Evolutionary conservation across 805 yeast species (phyloP), one percentile per base, ranked within the genome.

Genomic region (Yamadazyma nakazawae): DNA sequence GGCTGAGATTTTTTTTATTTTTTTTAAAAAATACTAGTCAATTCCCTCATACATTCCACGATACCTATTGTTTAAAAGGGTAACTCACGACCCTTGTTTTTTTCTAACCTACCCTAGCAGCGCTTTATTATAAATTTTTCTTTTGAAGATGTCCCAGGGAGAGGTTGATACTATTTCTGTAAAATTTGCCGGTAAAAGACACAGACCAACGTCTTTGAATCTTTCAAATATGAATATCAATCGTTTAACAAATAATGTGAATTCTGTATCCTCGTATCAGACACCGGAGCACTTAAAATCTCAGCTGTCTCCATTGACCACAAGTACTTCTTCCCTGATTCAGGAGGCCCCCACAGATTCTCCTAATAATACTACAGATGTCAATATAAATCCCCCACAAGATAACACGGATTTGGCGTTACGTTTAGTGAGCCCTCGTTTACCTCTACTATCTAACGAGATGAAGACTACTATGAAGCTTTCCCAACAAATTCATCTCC

Each of bases 381-480:
- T 16, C 14, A 21, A 43, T 14, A 17, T 36, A 6, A 17, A 43
- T 28, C 25, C 37, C 14, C 16, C 34, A 3, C 19, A 32, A 16
- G 38, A 34, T 39, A 39, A 45, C 16, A 30, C 45, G 12, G 63
- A 64, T 39, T 51, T 63, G 25, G 71, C 71, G 4, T 49, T 66
- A 30, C 53, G 71, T 19, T 61, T 66, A 16, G 70, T 66, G 6
- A 56, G 63, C 45, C 71, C 71, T 10, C 70, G 71, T 1, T 53
- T 65, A 21, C 68, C 69, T 1, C 55, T 46, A 9, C 49, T 65
- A 31, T 60, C 49, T 49, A 58, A 57, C 30, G 68, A 65, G 44
- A 66, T 66, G 70, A 60, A 56, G 40, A 44, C 57, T 26, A 66
- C 72, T 7, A 61, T 67, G 42, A 57, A 58, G 48, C 48, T 63